Percentiles rank a stretch among this genome's conserved stretches.
phyloP scores from a whole-genome alignment of 1,139 yeast genomes.

The Scheffersomyces titani region DNA sequence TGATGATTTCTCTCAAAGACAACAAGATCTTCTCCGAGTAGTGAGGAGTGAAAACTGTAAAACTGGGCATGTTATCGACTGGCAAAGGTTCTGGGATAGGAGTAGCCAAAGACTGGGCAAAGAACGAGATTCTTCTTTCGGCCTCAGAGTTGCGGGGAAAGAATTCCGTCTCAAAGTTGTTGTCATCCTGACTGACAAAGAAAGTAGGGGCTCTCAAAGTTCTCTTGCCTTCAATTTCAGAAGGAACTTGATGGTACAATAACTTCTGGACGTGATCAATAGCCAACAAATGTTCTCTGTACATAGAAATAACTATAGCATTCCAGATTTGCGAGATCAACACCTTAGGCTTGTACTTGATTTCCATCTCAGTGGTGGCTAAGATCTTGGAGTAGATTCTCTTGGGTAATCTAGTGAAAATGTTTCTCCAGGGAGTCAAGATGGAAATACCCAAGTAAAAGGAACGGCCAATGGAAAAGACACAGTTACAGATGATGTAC shows the following conservation, averaged over 20 bases:
- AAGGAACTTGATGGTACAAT: slow-evolving; percentile 96
- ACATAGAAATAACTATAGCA: slow-evolving; percentile 96
- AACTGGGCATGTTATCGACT: slow-evolving; percentile 98
- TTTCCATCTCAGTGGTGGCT: slow-evolving; percentile 99
- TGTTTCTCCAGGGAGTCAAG: slow-evolving; percentile 99
- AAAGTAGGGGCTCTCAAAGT: slow-evolving; percentile 98
- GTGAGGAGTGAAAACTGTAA: slow-evolving; percentile 96
- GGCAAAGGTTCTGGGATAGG: slow-evolving; percentile 99
- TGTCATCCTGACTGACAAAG: slow-evolving; percentile 97
- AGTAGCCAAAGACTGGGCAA: slow-evolving; percentile 97
- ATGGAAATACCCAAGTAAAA: slow-evolving; percentile 98
- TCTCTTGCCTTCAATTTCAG: slow-evolving; percentile 96
- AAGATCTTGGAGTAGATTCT: slow-evolving; percentile 96
- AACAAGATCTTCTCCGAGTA: slow-evolving; percentile 95
- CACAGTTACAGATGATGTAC: slow-evolving; percentile 94
- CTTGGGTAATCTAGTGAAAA: slow-evolving; percentile 95
- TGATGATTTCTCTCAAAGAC: slow-evolving; percentile 93
- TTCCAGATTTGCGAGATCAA: slow-evolving; percentile 98
- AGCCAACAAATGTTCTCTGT: slow-evolving; percentile 95
- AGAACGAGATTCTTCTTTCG: slow-evolving; percentile 98
- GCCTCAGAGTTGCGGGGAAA: slow-evolving; percentile 98
- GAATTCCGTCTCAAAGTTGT: slow-evolving; percentile 90
- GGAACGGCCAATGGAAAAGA: slow-evolving; percentile 95
- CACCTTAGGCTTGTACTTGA: slow-evolving; percentile 97
- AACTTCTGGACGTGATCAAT: slow-evolving; percentile 97